These are phyloP conservation scores for Salix koriyanagi DNA, from an alignment of 345 rosid genomes.

Conservation along the genomic window DNA sequence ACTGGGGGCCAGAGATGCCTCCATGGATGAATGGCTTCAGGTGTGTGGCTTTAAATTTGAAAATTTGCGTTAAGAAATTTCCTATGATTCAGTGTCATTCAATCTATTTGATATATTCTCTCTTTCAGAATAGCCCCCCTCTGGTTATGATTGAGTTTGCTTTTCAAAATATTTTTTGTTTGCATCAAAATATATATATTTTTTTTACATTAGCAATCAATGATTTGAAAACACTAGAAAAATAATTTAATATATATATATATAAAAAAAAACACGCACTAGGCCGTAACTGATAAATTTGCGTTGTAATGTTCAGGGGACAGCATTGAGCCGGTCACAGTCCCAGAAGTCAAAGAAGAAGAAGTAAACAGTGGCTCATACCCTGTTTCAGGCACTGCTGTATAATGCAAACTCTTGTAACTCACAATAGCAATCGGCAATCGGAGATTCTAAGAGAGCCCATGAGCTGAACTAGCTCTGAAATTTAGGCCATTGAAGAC, in stretches of 20 bases:
- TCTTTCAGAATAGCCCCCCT: neutral
- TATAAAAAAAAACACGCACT: no score
- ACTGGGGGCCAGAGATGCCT: conserved; percentile 60
- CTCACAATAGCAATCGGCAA: conserved; percentile 31
- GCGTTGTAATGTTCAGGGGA: conserved; percentile 46
- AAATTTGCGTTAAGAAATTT: neutral
- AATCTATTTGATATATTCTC: neutral
- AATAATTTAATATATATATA: no score
- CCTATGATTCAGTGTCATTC: neutral
- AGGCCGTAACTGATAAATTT: neutral
- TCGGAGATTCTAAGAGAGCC: conserved; percentile 17
- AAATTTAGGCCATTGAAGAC: conserved; percentile 30
- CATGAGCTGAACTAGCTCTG: conserved; percentile 19
- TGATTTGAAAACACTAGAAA: no score
- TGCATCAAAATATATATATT: no score
- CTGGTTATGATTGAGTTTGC: no score
- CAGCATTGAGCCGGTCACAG: conserved; percentile 48
- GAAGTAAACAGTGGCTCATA: conserved; percentile 40
- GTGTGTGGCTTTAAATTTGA: conserved; percentile 27
- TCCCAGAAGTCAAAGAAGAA: conserved; percentile 76
- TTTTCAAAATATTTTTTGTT: no score
- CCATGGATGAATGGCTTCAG: conserved; percentile 95
- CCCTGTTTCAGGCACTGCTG: conserved; percentile 9
- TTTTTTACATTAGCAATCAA: no score
- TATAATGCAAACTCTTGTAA: conserved; percentile 24